phyloP scores from a whole-genome alignment of 1,284 basidiomycete species.

The Thelephora terrestris region DNA sequence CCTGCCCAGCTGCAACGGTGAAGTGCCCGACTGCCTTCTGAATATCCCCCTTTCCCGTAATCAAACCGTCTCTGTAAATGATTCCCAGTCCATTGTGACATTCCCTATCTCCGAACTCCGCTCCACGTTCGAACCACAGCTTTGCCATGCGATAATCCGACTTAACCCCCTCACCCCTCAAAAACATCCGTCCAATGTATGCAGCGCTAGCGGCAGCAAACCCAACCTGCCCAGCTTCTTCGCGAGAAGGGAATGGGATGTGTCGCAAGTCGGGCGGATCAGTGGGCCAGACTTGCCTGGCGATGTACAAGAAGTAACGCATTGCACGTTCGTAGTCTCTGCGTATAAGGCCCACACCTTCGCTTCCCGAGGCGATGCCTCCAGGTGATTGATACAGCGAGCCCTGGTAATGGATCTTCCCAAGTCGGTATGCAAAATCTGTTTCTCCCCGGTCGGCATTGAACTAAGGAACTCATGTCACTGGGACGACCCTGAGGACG shows the following conservation, averaged over 20 bases:
- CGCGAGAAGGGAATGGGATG: conserved; percentile 27
- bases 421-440: conserved; percentile 79
- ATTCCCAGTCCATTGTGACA: conserved; percentile 86
- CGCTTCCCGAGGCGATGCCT: conserved; percentile 77
- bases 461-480: conserved; percentile 41
- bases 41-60: conserved; percentile 56
- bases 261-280: conserved; percentile 52
- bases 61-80: conserved; percentile 83
- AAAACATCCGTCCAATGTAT: conserved; percentile 87
- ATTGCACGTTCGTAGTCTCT: conserved; percentile 68
- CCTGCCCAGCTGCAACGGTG: conserved; percentile 70
- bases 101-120: conserved; percentile 75
- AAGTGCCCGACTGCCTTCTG: conserved; percentile 66
- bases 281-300: conserved; percentile 73
- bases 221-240: conserved; percentile 48
- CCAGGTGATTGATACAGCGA: conserved; percentile 68
- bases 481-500: conserved; percentile 1
- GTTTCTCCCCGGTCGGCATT: conserved; percentile 85
- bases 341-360: conserved; percentile 75
- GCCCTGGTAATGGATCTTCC: conserved; percentile 91
- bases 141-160: conserved; percentile 70
- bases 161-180: conserved; percentile 88
- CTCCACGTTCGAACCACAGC: conserved; percentile 92
- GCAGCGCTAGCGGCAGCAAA: conserved; percentile 74
- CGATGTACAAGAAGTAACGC: conserved; percentile 76